Evolutionary conservation across 2,329 filamentous ascomycete species (phyloP).

Genomic region (Neonectria coccinea): DNA sequence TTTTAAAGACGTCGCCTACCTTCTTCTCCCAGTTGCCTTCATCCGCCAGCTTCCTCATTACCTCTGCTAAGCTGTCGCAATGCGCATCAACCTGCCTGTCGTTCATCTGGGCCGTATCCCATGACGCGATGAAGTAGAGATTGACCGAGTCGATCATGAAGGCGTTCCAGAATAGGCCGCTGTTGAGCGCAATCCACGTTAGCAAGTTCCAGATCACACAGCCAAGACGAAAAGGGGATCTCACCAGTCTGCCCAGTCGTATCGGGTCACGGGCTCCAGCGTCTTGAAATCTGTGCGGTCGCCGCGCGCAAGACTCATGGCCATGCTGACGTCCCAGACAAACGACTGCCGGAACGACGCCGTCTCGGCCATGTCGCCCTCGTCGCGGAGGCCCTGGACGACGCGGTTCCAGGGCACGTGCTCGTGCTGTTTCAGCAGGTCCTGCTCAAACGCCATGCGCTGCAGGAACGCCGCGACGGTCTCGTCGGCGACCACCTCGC

Average conservation of each 20-base stretch:
- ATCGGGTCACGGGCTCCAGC: conserved; percentile 48
- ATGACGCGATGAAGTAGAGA: conserved; percentile 53
- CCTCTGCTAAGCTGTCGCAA: conserved; percentile 47
- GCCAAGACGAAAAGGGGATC: conserved; percentile 11
- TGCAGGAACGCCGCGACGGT: conserved; percentile 45
- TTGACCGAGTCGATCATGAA: conserved; percentile 51
- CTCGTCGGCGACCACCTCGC: conserved; percentile 42
- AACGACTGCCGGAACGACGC: conserved; percentile 54
- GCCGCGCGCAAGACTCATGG: conserved; percentile 37
- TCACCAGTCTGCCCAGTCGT: conserved; percentile 56
- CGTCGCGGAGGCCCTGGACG: conserved; percentile 48
- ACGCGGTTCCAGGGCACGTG: conserved; percentile 53
- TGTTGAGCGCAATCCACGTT: conserved; percentile 23
- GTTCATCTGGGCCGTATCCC: conserved; percentile 56
- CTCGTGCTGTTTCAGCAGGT: conserved; percentile 42
- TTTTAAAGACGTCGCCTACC: conserved; percentile 44
- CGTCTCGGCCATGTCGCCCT: conserved; percentile 47
- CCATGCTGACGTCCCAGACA: conserved; percentile 54
- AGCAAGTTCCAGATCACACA: conserved; percentile 4
- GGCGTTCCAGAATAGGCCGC: conserved; percentile 55
- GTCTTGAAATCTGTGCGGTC: conserved; percentile 35
- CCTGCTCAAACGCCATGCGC: conserved; percentile 44
- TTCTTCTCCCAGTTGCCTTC: conserved; percentile 46
- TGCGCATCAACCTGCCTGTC: conserved; percentile 47
- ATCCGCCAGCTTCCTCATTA: conserved; percentile 47